Base-by-base conservation (phyloP, 345 rosid species). In the Jatropha curcas region DNA sequence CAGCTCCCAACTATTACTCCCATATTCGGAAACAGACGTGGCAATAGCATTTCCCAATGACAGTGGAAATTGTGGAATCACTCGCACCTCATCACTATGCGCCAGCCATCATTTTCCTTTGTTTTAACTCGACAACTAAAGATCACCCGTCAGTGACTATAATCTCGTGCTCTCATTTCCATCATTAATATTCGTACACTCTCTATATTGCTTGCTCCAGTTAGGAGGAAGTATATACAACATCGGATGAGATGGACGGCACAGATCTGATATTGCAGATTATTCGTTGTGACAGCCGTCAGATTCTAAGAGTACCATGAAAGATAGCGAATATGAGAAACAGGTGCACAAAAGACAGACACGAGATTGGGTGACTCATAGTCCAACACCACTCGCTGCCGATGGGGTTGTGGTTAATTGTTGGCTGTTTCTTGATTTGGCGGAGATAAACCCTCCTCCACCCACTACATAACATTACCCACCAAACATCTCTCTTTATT, bases 321-420 rank as follows among this genome's bases (percentile, higher is more conserved):
- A 10, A 34, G 17, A 41, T 8, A 10, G 2, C 41, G 30, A 5
- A 14, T 30, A 46, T 1, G 43, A 57, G 73, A 10, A 48, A 33
- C 77, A 64, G 33, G 5, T 4, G 53, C 60, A 71, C 65, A 75
- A 55, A 30, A 17, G 48, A 39, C 67, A 31, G 43, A 35, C 12
- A 28, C 22, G 43, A 57, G 79, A 70, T 74, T 70, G 80, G 82
- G 72, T 53, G 39, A 56, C 77, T 16, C 53, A 12, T 2, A 22
- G 33, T 2, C 51, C 34, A 22, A 24, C 75, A 74, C 96, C 96
- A 92, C 96, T 83, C 91, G 71, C 84, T 85, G 45, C 11, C 67
- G 91, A 90, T 92, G 91, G 74, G 96, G 86, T 87, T 88, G 74
- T 51, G 37, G 60, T 82, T 48, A 0, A 2, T 0, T 13, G 7